These are phyloP conservation scores for Ogataea salicorniae DNA, from an alignment of 805 yeast species.

Conservation along the genomic window DNA sequence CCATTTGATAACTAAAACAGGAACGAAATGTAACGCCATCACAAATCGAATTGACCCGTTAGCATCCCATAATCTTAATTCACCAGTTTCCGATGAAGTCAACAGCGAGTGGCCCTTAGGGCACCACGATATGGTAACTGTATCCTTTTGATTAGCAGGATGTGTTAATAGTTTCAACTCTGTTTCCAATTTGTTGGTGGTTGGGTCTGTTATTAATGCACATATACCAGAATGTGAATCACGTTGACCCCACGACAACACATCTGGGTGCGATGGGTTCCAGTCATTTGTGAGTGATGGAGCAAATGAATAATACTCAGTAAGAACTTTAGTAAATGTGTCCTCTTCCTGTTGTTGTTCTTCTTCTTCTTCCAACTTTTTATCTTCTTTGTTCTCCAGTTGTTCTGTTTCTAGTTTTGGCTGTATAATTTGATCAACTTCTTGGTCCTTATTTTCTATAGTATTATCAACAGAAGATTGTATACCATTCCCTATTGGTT, in stretches of 20 bases:
- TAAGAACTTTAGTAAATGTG: slow-evolving; percentile 34
- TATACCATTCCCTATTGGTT: too few species aligned
- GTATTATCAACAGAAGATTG: too few species aligned
- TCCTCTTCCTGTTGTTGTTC: slow-evolving; percentile 8
- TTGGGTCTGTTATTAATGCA: slow-evolving; percentile 16
- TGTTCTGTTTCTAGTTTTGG: not conserved
- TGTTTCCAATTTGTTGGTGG: slow-evolving; percentile 9
- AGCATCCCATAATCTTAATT: slow-evolving; percentile 70
- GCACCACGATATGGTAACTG: slow-evolving; percentile 50
- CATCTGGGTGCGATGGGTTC: slow-evolving; percentile 45
- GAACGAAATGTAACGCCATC: slow-evolving; percentile 45
- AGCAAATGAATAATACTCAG: slow-evolving; percentile 35
- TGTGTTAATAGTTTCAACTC: slow-evolving; percentile 17
- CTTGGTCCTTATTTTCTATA: too few species aligned
- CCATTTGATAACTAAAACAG: slow-evolving; percentile 60
- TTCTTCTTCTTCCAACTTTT: not conserved
- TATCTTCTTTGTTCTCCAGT: not conserved
- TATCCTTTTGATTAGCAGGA: slow-evolving; percentile 22
- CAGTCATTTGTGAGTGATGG: slow-evolving; percentile 46
- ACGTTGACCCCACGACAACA: slow-evolving; percentile 51
- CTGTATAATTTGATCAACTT: not conserved
- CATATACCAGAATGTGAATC: slow-evolving; percentile 24
- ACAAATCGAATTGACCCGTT: slow-evolving; percentile 62
- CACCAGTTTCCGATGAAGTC: slow-evolving; percentile 67
- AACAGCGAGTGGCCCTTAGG: slow-evolving; percentile 57